Conservation (phyloP, 129 eudicot genomes). For the Daucus carota region DNA sequence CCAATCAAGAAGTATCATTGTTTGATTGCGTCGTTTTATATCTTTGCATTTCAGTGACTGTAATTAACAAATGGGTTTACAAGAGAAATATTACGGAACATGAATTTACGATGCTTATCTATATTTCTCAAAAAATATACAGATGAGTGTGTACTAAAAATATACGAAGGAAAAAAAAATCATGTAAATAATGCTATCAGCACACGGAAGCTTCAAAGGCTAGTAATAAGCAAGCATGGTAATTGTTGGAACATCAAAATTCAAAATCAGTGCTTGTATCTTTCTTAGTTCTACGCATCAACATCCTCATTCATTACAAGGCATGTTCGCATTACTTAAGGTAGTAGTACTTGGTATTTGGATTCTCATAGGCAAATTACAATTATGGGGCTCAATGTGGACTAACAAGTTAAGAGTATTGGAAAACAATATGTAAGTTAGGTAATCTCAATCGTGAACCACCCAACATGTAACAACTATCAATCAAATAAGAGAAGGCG, state of each 20-base stretch:
- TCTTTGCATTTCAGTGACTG: conserved; percentile 56
- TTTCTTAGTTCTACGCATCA: background rate
- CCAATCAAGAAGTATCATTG: conserved; percentile 77
- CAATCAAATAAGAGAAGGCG: background rate
- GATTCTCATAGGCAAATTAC: background rate
- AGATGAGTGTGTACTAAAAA: background rate
- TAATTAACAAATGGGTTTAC: background rate
- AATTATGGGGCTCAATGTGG: background rate
- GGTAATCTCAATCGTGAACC: background rate
- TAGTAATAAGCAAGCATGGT: background rate
- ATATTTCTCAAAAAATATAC: background rate
- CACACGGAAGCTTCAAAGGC: background rate
- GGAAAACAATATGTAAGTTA: background rate
- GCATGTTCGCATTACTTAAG: background rate
- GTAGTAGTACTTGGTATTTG: background rate
- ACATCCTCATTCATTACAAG: background rate
- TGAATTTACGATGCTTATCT: background rate
- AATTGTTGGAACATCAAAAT: background rate
- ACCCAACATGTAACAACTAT: background rate
- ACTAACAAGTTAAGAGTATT: background rate
- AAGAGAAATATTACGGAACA: background rate
- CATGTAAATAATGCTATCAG: background rate
- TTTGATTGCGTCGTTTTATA: conserved; percentile 46
- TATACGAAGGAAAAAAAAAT: background rate
- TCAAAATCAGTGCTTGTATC: background rate